Percentiles rank a stretch among this genome's conserved stretches.
These are phyloP conservation scores for Aspergillus pseudoviridinutans DNA, from an alignment of 2,329 filamentous ascomycete species.

Conservation along the genomic window DNA sequence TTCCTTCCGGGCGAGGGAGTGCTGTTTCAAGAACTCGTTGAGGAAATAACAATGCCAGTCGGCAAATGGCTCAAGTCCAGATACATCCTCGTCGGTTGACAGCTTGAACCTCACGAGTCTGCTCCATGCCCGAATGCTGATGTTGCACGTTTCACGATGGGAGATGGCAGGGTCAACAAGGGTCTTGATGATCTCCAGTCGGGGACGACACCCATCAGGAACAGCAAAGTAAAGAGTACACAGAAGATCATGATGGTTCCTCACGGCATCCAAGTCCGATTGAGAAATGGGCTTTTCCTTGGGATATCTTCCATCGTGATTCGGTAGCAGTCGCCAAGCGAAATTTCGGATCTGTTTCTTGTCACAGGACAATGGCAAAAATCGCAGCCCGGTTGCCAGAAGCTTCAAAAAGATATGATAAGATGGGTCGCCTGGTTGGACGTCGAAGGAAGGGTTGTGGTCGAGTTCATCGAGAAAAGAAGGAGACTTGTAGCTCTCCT, in stretches of 20 bases:
- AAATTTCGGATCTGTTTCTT: conserved; percentile 55
- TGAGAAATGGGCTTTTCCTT: conserved; percentile 54
- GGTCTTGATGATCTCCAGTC: conserved; percentile 48
- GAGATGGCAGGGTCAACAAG: conserved; percentile 56
- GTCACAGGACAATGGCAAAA: conserved; percentile 44
- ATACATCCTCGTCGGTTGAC: conserved; percentile 47
- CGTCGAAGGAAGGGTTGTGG: conserved; percentile 39
- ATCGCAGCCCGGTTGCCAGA: conserved; percentile 47
- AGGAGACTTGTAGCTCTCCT: conserved; percentile 51
- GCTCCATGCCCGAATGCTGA: conserved; percentile 57
- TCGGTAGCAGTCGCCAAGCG: conserved; percentile 56
- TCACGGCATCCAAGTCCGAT: conserved; percentile 53
- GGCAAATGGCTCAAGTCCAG: conserved; percentile 46
- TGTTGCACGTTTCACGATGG: conserved; percentile 56
- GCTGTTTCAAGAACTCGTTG: conserved; percentile 51
- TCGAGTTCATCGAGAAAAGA: conserved; percentile 51
- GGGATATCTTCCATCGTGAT: conserved; percentile 57
- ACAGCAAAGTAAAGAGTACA: conserved; percentile 57
- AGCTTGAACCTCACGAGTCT: conserved; percentile 55
- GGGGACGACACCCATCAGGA: conserved; percentile 51
- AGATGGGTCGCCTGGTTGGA: conserved; percentile 48
- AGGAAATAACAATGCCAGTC: conserved; percentile 55
- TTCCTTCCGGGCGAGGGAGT: conserved; percentile 54
- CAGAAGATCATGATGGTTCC: conserved; percentile 60
- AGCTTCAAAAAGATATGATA: conserved; percentile 60